Percentiles rank a stretch among this genome's conserved stretches.
Evolutionary conservation across 345 rosid genomes (phyloP).

Genomic region (Linum trigynum): DNA sequence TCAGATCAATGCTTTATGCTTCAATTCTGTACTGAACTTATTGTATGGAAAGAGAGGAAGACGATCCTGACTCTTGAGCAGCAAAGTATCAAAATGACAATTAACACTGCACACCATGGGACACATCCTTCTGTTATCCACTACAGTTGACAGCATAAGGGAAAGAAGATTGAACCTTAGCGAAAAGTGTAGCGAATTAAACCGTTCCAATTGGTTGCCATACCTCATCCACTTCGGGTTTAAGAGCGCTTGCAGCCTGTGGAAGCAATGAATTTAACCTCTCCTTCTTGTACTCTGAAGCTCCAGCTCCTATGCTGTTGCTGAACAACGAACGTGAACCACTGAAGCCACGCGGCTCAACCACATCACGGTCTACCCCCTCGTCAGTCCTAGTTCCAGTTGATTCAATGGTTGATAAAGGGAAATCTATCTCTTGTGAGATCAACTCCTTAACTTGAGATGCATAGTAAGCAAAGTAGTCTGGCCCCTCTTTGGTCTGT

Average conservation of each 20-base stretch:
- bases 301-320: constrained; percentile 25
- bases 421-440: constrained; percentile 25
- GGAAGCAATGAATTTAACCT: constrained; percentile 39
- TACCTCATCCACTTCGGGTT: constrained; percentile 53
- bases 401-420: constrained; percentile 13
- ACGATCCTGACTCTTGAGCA: background rate
- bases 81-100: background rate
- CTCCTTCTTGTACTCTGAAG: constrained; percentile 35
- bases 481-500: constrained; percentile 24
- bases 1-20: background rate
- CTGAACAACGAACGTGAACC: constrained; percentile 15
- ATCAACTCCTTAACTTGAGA: constrained; percentile 30
- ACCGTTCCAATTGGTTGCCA: too few relatives aligned
- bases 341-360: background rate
- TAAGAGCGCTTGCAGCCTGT: constrained; percentile 31
- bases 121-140: background rate
- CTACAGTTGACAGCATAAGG: background rate
- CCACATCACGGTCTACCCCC: background rate
- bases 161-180: too few relatives aligned
- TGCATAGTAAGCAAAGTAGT: constrained; percentile 35
- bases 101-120: background rate
- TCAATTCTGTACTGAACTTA: background rate
- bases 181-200: too few relatives aligned
- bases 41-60: too few relatives aligned
- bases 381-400: constrained; percentile 5